These are phyloP conservation scores for Polytrichum commune DNA, from an alignment of 225 moss, liverwort and hornwort species.

Conservation along the genomic window DNA sequence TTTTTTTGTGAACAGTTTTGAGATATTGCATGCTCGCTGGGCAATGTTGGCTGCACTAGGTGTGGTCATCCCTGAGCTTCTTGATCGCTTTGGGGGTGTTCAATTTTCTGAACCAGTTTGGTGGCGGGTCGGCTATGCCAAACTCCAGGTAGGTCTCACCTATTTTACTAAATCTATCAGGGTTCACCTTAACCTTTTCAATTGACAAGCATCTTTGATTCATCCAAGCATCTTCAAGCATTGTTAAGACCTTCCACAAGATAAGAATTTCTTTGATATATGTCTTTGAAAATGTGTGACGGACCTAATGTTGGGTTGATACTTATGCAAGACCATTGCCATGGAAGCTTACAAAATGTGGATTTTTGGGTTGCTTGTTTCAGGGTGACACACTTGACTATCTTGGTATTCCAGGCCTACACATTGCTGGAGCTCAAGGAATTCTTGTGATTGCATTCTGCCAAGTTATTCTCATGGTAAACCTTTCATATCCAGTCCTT, in stretches of 20 bases:
- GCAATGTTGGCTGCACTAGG: constrained; percentile 97
- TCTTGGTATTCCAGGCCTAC: constrained; percentile 88
- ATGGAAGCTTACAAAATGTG: background rate
- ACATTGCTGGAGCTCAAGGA: constrained; percentile 94
- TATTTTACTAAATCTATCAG: background rate
- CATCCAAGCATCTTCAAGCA: too few species aligned
- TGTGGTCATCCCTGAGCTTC: constrained; percentile 80
- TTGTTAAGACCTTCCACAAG: too few species aligned
- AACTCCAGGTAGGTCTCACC: constrained; percentile 61
- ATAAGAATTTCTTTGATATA: too few species aligned
- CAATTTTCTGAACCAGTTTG: constrained; percentile 90
- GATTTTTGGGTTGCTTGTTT: constrained; percentile 13
- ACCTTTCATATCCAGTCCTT: background rate
- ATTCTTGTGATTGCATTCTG: constrained; percentile 86
- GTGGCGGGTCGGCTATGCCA: constrained; percentile 97
- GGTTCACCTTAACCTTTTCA: too few species aligned
- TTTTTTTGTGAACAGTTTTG: constrained; percentile 44
- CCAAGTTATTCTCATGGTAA: constrained; percentile 93
- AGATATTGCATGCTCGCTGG: constrained; percentile 95
- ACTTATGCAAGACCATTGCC: too few species aligned
- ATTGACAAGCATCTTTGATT: too few species aligned
- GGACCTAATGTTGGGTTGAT: too few species aligned
- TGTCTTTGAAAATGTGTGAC: too few species aligned
- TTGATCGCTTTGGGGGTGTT: constrained; percentile 65
- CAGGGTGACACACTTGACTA: constrained; percentile 97